Evolutionary conservation across 306 rosid species (phyloP), one percentile per base, ranked within the genome.

Genomic region (Mucuna pruriens): DNA sequence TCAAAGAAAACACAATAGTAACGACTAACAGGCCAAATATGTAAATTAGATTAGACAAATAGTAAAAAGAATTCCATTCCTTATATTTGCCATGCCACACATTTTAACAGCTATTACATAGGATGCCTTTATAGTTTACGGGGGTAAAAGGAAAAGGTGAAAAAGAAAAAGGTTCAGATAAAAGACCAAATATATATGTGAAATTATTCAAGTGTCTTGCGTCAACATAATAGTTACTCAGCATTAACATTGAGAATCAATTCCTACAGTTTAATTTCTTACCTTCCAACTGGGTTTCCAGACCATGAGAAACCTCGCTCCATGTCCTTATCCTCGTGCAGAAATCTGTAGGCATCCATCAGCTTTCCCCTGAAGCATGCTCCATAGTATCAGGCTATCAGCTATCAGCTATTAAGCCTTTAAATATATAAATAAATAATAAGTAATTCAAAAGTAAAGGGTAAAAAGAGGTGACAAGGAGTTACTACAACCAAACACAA

Each of bases 291-390:
- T 62, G 99, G 98, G 82, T 95, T 68, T 78, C 98, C 99, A 4
- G 99, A 95, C 99, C 99, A 95, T 33, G 98, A 95, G 86, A 95
- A 95, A 77, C 98, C 99, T 44, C 76, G 38, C 66, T 90, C 97
- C 94, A 90, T 93, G 85, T 95, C 97, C 82, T 88, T 91, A 62
- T 95, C 96, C 83, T 87, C 49, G 86, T 95, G 95, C 77, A 90
- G 89, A 51, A 84, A 89, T 88, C 99, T 92, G 75, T 93, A 93
- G 76, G 97, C 97, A 88, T 95, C 99, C 29, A 93, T 80, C 85
- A 95, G 88, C 86, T 91, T 91, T 65, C 99, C 99, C 92, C 98
- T 95, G 86, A 76, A 76, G 85, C 55, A 87, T 29, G 76, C 58
- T 34, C 69, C 82, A 69, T 49, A 65, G 34, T 77, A 55, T 78